A percentile compares a stretch with the other conserved stretches of the same genome.
Evolutionary conservation across 495 filamentous ascomycete species (phyloP).

Genomic region (Hypomontagnella submonticulosa): DNA sequence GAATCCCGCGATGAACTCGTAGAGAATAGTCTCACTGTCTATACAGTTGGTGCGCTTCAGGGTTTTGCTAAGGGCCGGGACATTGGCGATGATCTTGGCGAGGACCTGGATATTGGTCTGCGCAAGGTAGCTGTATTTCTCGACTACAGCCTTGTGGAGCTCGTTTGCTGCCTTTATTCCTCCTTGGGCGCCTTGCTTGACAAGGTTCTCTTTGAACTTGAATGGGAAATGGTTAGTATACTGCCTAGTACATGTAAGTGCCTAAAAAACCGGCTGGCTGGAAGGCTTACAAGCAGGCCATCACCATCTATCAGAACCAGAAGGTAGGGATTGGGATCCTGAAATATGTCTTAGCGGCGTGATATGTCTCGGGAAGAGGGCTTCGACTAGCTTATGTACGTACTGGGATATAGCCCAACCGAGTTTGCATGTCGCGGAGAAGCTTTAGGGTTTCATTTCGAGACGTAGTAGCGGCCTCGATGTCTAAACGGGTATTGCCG

Average conservation of each 20-base stretch:
- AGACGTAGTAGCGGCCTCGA: slow-evolving; percentile 52
- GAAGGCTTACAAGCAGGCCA: slow-evolving; percentile 69
- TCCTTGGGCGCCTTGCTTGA: slow-evolving; percentile 73
- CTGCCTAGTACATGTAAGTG: neutral
- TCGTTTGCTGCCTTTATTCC: slow-evolving; percentile 75
- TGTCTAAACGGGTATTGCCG: slow-evolving; percentile 54
- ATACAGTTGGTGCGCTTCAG: slow-evolving; percentile 69
- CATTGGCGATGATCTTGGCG: slow-evolving; percentile 74
- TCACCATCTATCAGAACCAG: slow-evolving; percentile 82
- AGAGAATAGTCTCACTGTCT: slow-evolving; percentile 61
- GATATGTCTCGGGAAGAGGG: slow-evolving; percentile 17
- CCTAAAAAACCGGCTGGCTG: neutral
- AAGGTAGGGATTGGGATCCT: slow-evolving; percentile 82
- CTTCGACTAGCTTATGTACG: slow-evolving; percentile 8
- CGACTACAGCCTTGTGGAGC: slow-evolving; percentile 66
- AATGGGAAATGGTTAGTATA: slow-evolving; percentile 8
- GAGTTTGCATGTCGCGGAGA: slow-evolving; percentile 20
- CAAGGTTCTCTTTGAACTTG: slow-evolving; percentile 72
- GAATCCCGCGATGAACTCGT: slow-evolving; percentile 80
- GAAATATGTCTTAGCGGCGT: slow-evolving; percentile 40
- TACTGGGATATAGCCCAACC: slow-evolving; percentile 49
- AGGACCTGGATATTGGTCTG: slow-evolving; percentile 65
- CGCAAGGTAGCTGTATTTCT: slow-evolving; percentile 47
- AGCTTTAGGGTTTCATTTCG: slow-evolving; percentile 44
- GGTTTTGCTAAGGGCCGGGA: slow-evolving; percentile 69